These are phyloP conservation scores for Tothia fuscella DNA, from an alignment of 2,329 filamentous ascomycete species.

Conservation along the genomic window DNA sequence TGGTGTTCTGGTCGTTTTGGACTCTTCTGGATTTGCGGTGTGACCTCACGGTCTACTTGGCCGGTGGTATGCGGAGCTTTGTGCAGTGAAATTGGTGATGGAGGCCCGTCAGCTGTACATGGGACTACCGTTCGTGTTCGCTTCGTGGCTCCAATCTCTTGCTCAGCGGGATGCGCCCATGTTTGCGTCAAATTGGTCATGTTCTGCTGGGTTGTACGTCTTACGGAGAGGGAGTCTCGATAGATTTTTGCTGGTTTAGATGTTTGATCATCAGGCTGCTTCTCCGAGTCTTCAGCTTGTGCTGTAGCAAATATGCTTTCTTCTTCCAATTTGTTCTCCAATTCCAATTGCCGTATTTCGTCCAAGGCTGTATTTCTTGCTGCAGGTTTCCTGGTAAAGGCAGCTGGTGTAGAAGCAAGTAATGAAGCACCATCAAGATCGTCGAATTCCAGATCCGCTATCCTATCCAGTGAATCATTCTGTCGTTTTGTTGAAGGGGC, in stretches of 20 bases:
- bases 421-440: slow-evolving; percentile 35
- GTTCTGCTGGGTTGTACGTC: not conserved
- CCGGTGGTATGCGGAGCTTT: slow-evolving; percentile 23
- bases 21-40: slow-evolving; percentile 17
- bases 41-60: slow-evolving; percentile 19
- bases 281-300: not conserved
- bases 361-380: slow-evolving; percentile 29
- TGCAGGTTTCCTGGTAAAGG: slow-evolving; percentile 17
- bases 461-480: slow-evolving; percentile 14
- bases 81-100: slow-evolving; percentile 9
- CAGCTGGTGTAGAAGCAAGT: slow-evolving; percentile 35
- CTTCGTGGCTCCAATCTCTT: slow-evolving; percentile 2
- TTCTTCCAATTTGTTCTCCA: slow-evolving; percentile 15
- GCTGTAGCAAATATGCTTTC: slow-evolving; percentile 1
- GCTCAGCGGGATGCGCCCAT: slow-evolving; percentile 3
- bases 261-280: not conserved
- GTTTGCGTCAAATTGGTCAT: slow-evolving; percentile 1
- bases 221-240: not conserved
- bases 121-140: slow-evolving; percentile 6
- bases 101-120: no score
- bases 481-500: slow-evolving; percentile 14
- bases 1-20: slow-evolving; percentile 21
- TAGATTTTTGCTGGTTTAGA: not conserved
- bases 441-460: slow-evolving; percentile 24
- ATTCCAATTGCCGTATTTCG: slow-evolving; percentile 30